Conservation (phyloP, 768 basidiomycete species). For the Favolaschia claudopus region DNA sequence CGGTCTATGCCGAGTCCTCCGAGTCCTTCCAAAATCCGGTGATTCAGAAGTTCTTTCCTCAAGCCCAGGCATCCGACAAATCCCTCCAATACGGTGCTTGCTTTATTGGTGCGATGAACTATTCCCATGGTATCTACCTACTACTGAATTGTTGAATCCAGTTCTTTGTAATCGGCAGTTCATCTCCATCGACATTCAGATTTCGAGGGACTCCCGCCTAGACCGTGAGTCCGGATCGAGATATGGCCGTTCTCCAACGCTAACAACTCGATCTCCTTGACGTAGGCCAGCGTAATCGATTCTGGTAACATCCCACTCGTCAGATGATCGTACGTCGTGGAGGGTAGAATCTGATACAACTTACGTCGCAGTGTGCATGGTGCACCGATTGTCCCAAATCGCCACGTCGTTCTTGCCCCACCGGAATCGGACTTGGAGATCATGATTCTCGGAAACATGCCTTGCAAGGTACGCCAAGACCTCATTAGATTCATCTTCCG, state of each 20-base stretch:
- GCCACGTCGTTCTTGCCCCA: constrained; percentile 62
- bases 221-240: constrained; percentile 49
- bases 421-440: constrained; percentile 58
- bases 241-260: constrained; percentile 60
- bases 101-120: no score
- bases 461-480: constrained; percentile 54
- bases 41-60: no score
- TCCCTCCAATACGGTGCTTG: no score
- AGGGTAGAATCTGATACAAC: constrained; percentile 5
- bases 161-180: no score
- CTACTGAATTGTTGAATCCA: no score
- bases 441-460: constrained; percentile 64
- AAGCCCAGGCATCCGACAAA: no score
- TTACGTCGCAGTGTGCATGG: constrained; percentile 54
- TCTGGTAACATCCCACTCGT: constrained; percentile 23
- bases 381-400: constrained; percentile 67
- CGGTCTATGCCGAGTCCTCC: no score
- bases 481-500: constrained; percentile 57
- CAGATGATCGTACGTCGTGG: background rate
- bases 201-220: no score
- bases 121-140: no score
- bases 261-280: constrained; percentile 59
- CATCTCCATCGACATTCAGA: no score
- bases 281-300: constrained; percentile 42
- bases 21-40: no score